Conservation (phyloP, 140 eudicot species). For the Anethum foeniculum region DNA sequence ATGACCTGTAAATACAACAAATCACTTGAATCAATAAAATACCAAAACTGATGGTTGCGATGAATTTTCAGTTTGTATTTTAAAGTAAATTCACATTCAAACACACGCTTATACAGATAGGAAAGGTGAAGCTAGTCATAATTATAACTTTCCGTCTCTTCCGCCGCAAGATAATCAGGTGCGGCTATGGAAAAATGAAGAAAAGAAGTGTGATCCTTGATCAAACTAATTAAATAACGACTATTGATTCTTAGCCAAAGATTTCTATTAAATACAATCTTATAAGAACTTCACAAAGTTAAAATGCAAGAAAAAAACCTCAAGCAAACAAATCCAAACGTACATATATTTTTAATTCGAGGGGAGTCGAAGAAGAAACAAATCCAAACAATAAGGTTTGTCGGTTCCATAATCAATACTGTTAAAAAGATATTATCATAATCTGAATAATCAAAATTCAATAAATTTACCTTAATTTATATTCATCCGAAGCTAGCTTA, state of each 20-base stretch:
- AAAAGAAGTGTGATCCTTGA: neutral
- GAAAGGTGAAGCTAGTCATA: neutral
- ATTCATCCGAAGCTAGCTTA: neutral
- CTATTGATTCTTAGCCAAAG: neutral
- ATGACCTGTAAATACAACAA: neutral
- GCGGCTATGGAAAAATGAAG: neutral
- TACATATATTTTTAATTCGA: neutral
- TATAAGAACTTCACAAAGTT: constrained; percentile 1
- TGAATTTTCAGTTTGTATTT: neutral
- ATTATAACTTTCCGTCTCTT: neutral
- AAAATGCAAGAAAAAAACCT: constrained; percentile 15
- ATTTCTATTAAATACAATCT: neutral
- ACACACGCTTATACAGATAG: neutral
- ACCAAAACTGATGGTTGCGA: neutral
- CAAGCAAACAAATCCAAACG: neutral
- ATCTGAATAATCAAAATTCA: neutral
- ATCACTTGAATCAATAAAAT: neutral
- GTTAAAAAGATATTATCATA: neutral
- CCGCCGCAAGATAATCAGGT: neutral
- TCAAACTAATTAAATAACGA: neutral
- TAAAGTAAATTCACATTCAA: neutral
- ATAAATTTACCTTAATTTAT: constrained; percentile 4
- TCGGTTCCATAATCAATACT: constrained; percentile 19
- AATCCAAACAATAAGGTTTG: constrained; percentile 8
- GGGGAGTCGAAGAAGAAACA: neutral